Conservation (phyloP, 164 flowering plant species). For the Annona squamosa region DNA sequence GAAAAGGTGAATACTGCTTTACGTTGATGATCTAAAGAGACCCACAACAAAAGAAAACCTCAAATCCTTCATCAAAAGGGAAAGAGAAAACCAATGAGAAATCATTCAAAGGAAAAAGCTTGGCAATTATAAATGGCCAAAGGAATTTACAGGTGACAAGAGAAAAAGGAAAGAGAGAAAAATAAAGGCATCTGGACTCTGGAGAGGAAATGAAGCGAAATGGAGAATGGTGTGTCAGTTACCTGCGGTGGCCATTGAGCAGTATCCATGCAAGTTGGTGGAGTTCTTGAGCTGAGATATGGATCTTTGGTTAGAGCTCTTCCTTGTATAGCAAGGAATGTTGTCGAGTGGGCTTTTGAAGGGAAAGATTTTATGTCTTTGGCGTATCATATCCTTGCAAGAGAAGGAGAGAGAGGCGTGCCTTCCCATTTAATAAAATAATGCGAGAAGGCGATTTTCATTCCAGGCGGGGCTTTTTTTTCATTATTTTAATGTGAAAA, state of each 20-base stretch:
- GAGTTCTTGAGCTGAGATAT: background rate
- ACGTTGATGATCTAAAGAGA: background rate
- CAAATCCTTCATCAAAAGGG: background rate
- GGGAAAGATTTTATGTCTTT: slow-evolving; percentile 5
- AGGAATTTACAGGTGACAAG: background rate
- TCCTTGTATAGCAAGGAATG: slow-evolving; percentile 6
- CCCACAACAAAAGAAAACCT: slow-evolving; percentile 1
- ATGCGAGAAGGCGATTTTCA: background rate
- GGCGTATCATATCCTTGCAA: background rate
- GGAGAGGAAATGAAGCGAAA: background rate
- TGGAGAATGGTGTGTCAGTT: background rate
- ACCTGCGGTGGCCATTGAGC: slow-evolving; percentile 17
- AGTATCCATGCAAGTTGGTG: slow-evolving; percentile 12
- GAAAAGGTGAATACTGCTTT: background rate
- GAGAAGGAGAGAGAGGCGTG: slow-evolving; percentile 1
- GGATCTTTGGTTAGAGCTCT: slow-evolving; percentile 9
- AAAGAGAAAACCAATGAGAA: slow-evolving; percentile 1
- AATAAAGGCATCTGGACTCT: background rate
- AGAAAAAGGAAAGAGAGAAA: slow-evolving; percentile 1
- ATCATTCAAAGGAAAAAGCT: background rate
- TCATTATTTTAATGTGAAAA: no score
- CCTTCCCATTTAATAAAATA: background rate
- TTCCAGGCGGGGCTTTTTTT: background rate
- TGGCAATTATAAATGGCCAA: no score
- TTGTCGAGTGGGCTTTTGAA: background rate